Base-by-base conservation (phyloP, 2,329 filamentous ascomycete species). In the Pseudocercospora crystallina region DNA sequence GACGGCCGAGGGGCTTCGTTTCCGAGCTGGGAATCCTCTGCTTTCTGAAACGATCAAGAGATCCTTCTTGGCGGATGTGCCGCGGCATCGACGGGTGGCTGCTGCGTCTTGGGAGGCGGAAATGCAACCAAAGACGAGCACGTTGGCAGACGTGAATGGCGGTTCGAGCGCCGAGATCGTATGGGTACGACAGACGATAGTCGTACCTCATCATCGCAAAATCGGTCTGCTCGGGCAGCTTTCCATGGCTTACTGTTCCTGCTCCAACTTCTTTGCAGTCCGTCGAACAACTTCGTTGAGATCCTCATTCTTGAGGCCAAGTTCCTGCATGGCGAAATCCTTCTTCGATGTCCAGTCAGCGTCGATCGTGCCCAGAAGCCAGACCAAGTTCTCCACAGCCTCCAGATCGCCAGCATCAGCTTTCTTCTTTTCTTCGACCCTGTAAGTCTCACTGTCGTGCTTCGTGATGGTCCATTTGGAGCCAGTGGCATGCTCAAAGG, bases 401-500 rank as follows among this genome's bases (percentile, higher is more conserved):
- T 57, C 53, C 26, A 51, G 46, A 53, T 75, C 71, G 2, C 69
- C 69, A 43, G 65, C 64, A 46, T 68, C 59, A 10, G 71, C 52
- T 63, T 72, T 71, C 42, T 53, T 65, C 45, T 62, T 64, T 42
- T 69, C 66, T 15, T 60, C 54, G 29, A 61, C 56, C 26, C 65
- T 56, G 17, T 67, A 61, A 9, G 66, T 60, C 30, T 66, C 60
- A 12, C 68, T 65, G 3, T 66, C 70, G 9, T 67, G 64, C 11
- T 66, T 66, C 2, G 70, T 73, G 2, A 83, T 70, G 0, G 72
- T 69, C 73, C 77, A 84, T 53, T 78, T 77, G 13, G 37, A 61
- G 2, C 76, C 76, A 0, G 78, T 80, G 9, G 74, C 68, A 49
- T 77, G 75, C 66, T 87, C 80, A 2, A 80, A 68, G 0, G 74